phyloP scores from a whole-genome alignment of 2,329 filamentous ascomycete species.

The Sclerotinia sclerotiorum region DNA sequence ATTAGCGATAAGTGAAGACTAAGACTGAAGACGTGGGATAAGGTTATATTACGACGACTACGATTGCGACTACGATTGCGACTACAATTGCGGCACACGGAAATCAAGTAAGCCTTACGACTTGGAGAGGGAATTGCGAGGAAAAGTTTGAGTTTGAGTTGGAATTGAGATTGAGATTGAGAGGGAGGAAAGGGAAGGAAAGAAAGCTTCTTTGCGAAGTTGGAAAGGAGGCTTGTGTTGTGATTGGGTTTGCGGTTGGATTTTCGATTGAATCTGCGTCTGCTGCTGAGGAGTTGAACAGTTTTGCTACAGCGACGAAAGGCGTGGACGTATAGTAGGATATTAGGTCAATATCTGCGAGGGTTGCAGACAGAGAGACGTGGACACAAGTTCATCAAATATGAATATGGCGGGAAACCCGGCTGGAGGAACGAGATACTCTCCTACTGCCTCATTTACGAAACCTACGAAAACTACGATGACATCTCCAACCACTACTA shows the following conservation, averaged over 20 bases:
- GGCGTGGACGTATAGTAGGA: not conserved
- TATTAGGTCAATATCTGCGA: not conserved
- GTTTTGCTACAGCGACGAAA: not conserved
- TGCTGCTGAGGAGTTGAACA: not conserved
- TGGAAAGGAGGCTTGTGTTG: not conserved
- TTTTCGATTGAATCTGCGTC: not conserved
- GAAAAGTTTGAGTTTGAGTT: no score
- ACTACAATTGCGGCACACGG: not conserved
- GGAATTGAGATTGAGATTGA: not conserved
- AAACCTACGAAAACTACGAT: not conserved
- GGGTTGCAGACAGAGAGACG: no score
- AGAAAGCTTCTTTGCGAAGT: not conserved
- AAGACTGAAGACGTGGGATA: no score
- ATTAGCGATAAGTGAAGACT: no score
- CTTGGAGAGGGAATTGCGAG: no score
- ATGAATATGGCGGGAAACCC: not conserved
- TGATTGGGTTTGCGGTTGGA: not conserved
- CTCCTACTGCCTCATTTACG: not conserved
- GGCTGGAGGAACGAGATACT: not conserved
- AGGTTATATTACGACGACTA: not conserved
- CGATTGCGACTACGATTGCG: not conserved
- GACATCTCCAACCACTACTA: not conserved
- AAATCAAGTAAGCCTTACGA: no score
- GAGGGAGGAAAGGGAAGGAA: not conserved
- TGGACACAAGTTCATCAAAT: not conserved